Conservation (phyloP, 768 basidiomycete genomes). For the Vararia minispora region DNA sequence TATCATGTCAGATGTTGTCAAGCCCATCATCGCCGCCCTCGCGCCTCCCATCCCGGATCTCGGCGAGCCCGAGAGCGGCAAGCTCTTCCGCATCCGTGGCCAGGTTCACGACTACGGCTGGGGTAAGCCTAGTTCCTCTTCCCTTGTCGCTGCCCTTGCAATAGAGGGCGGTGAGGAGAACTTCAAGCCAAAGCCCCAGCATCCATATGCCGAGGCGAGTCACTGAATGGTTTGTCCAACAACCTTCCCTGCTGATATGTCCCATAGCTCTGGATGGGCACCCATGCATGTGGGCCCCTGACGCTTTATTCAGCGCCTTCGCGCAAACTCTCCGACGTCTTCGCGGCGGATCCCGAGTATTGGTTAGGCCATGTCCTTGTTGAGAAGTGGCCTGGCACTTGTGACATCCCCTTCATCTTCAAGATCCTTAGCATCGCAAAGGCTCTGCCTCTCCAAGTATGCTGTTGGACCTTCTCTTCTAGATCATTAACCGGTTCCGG, state of each 20-base stretch:
- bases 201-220: conserved; percentile 45
- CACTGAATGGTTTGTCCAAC: neutral
- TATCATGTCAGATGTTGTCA: too few species aligned
- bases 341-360: conserved; percentile 15
- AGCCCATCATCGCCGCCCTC: too few species aligned
- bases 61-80: too few species aligned
- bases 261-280: conserved; percentile 50
- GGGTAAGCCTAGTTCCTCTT: conserved; percentile 37
- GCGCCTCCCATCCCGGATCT: too few species aligned
- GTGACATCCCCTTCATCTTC: conserved; percentile 42
- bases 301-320: conserved; percentile 23
- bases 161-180: conserved; percentile 16
- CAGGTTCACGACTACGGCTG: conserved; percentile 36
- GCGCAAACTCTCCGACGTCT: conserved; percentile 23
- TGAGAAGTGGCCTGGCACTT: conserved; percentile 16
- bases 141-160: conserved; percentile 38
- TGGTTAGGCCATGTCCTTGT: conserved; percentile 28
- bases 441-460: conserved; percentile 45
- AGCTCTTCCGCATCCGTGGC: conserved; percentile 18
- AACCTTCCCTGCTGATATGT: neutral
- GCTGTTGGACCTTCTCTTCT: too few species aligned
- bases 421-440: conserved; percentile 45
- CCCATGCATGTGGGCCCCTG: conserved; percentile 41
- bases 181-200: conserved; percentile 30
- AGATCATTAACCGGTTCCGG: conserved; percentile 39